A percentile compares a stretch with the other conserved stretches of the same genome.
Evolutionary conservation across 345 rosid genomes (phyloP).

Genomic region (Citrus inodora): DNA sequence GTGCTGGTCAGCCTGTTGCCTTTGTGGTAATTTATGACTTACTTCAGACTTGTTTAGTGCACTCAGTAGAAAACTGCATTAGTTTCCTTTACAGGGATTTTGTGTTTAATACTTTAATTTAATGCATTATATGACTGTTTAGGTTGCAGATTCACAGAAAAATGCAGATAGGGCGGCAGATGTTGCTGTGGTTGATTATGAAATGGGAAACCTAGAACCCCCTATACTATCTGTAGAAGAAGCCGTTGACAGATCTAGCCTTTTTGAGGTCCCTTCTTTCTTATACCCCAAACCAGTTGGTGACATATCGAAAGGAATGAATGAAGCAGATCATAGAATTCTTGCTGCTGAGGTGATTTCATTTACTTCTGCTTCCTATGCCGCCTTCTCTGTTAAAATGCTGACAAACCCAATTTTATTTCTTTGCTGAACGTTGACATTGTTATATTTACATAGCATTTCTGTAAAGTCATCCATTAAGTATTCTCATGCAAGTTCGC

Average conservation of each 20-base stretch:
- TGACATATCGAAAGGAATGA: constrained; percentile 71
- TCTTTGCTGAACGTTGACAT: not conserved
- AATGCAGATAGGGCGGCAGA: constrained; percentile 71
- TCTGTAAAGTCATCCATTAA: not conserved
- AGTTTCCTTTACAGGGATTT: not conserved
- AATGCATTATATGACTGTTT: constrained; percentile 3
- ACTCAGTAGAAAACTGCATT: not conserved
- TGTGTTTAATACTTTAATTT: not conserved
- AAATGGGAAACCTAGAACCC: constrained; percentile 42
- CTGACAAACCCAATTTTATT: not conserved
- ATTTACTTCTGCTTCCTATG: not conserved
- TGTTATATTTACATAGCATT: not conserved
- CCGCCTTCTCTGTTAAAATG: not conserved
- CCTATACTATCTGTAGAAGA: constrained; percentile 80
- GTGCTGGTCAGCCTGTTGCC: constrained; percentile 74
- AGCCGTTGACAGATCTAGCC: constrained; percentile 62
- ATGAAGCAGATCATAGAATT: constrained; percentile 71
- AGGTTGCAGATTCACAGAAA: constrained; percentile 93
- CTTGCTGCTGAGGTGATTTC: constrained; percentile 55
- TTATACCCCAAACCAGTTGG: constrained; percentile 60
- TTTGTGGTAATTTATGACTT: constrained; percentile 57
- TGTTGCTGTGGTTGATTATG: constrained; percentile 66
- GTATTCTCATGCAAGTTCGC: not conserved
- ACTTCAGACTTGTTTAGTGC: not conserved
- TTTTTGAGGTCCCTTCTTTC: constrained; percentile 63